Evolutionary conservation across 1,284 basidiomycete genomes (phyloP).

Genomic region (Fistulinella staudtii): DNA sequence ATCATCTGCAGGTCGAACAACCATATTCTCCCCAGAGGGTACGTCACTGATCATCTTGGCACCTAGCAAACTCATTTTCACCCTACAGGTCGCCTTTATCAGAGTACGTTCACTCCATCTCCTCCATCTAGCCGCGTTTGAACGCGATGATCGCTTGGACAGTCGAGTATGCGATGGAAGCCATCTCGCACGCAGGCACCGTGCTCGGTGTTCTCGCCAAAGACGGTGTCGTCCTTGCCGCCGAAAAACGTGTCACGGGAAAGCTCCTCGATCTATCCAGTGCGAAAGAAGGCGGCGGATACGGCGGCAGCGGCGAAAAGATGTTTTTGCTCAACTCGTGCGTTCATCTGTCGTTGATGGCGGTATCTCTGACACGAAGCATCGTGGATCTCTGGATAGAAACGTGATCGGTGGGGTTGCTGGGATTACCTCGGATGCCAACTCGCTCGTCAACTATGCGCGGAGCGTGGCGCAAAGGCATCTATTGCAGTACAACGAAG

Average conservation of each 20-base stretch:
- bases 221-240: slow-evolving; percentile 95
- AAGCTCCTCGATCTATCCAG: slow-evolving; percentile 90
- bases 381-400: slow-evolving; percentile 40
- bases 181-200: slow-evolving; percentile 95
- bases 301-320: slow-evolving; percentile 96
- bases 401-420: slow-evolving; percentile 96
- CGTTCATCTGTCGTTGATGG: slow-evolving; percentile 34
- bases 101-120: slow-evolving; percentile 55
- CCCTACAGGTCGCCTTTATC: slow-evolving; percentile 75
- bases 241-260: slow-evolving; percentile 98
- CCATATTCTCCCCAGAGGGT: slow-evolving; percentile 96
- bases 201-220: slow-evolving; percentile 93
- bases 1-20: slow-evolving; percentile 70
- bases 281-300: slow-evolving; percentile 77
- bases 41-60: slow-evolving; percentile 23
- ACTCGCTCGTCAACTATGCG: slow-evolving; percentile 95
- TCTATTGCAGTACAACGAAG: slow-evolving; percentile 89
- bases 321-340: slow-evolving; percentile 91
- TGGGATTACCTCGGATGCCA: slow-evolving; percentile 95
- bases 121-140: neutral
- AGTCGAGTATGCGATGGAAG: slow-evolving; percentile 99
- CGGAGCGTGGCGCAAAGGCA: slow-evolving; percentile 89
- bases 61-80: slow-evolving; percentile 3
- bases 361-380: neutral
- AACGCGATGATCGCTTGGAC: slow-evolving; percentile 7